Evolutionary conservation across 768 basidiomycete genomes (phyloP).

Genomic region (Collybiopsis luxurians): DNA sequence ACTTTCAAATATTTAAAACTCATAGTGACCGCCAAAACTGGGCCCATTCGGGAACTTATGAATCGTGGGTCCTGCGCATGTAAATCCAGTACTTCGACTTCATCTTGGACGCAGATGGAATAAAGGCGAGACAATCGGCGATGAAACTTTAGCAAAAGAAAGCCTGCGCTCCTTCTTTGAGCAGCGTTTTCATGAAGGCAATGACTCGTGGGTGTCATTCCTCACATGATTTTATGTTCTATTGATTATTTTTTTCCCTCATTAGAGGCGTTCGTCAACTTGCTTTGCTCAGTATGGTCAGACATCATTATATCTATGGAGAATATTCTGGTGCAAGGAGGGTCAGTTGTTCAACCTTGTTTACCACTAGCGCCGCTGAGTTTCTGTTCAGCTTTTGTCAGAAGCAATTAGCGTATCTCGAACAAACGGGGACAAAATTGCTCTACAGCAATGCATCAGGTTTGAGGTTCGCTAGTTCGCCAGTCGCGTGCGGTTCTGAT

Average conservation of each 20-base stretch:
- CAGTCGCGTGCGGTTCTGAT: neutral
- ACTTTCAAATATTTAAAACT: constrained; percentile 58
- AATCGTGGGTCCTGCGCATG: constrained; percentile 40
- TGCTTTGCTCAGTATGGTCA: constrained; percentile 72
- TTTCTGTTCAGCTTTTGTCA: constrained; percentile 50
- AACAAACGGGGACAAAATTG: constrained; percentile 65
- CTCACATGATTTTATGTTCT: no score
- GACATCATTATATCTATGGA: constrained; percentile 70
- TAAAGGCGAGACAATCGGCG: constrained; percentile 59
- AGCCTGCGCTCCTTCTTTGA: constrained; percentile 79
- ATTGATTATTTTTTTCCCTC: neutral
- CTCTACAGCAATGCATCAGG: constrained; percentile 82
- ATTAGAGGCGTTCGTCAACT: constrained; percentile 75
- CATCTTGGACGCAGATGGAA: constrained; percentile 52
- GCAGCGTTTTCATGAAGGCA: constrained; percentile 77
- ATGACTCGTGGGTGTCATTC: constrained; percentile 64
- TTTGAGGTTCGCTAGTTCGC: constrained; percentile 19
- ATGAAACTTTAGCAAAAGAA: constrained; percentile 67
- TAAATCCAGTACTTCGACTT: neutral
- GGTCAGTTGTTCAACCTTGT: constrained; percentile 33
- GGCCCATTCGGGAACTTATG: constrained; percentile 60
- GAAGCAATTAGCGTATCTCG: constrained; percentile 82
- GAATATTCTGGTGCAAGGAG: constrained; percentile 70
- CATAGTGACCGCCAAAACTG: constrained; percentile 63
- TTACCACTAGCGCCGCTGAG: neutral